These are phyloP conservation scores for Davidsoniella eucalypti DNA, from an alignment of 2,329 filamentous ascomycete genomes.

Conservation along the genomic window DNA sequence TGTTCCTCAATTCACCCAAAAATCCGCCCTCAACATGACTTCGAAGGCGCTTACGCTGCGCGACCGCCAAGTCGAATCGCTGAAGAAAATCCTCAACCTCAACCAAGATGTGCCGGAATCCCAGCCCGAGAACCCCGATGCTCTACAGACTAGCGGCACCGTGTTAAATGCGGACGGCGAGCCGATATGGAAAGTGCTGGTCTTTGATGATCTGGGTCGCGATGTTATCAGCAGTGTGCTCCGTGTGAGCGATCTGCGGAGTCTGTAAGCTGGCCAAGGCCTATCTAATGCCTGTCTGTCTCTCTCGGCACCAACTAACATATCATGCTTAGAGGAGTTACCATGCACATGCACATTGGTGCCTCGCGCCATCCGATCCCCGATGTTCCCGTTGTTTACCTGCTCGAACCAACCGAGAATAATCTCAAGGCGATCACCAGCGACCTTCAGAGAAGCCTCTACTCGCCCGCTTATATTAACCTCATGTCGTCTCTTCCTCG, in stretches of 20 bases:
- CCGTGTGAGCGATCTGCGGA: slow-evolving; percentile 78
- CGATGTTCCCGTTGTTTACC: slow-evolving; percentile 88
- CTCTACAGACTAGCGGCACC: slow-evolving; percentile 50
- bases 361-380: slow-evolving; percentile 69
- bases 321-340: slow-evolving; percentile 45
- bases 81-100: slow-evolving; percentile 89
- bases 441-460: slow-evolving; percentile 75
- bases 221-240: slow-evolving; percentile 96
- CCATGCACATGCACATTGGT: slow-evolving; percentile 64
- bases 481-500: slow-evolving; percentile 88
- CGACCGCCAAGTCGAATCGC: slow-evolving; percentile 31
- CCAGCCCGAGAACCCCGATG: slow-evolving; percentile 45
- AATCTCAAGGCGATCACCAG: slow-evolving; percentile 72
- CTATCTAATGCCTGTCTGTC: not conserved
- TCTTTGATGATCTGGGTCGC: slow-evolving; percentile 80
- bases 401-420: slow-evolving; percentile 71
- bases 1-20: not conserved
- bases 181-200: slow-evolving; percentile 92
- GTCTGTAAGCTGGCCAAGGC: slow-evolving; percentile 33
- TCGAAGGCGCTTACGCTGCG: slow-evolving; percentile 7
- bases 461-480: slow-evolving; percentile 90
- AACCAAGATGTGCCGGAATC: slow-evolving; percentile 55
- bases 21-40: not conserved
- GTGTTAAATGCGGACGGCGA: slow-evolving; percentile 77
- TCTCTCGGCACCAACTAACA: not conserved